Base-by-base conservation (phyloP, 257 asterid genomes). In the Oldenlandia corymbosa region DNA sequence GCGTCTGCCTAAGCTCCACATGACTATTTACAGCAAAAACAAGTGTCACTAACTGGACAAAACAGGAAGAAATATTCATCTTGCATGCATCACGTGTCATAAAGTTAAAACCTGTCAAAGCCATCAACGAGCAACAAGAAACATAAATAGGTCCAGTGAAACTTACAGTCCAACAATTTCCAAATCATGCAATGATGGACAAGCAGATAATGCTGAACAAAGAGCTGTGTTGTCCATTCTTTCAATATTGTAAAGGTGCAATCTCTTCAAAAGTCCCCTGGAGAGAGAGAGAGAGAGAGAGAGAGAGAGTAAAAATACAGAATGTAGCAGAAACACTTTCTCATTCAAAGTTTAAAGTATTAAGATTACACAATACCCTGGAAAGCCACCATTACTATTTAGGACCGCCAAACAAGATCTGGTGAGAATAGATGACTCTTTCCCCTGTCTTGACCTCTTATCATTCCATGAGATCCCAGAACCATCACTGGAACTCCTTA, bases 101-200 rank as follows among this genome's bases (percentile, higher is more conserved):
- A 12, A 4, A 51, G 6, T 23, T 9, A 23, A 4, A 5, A 10
- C 23, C 46, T 10, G 13, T 67, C 34, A 59, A 68, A 50, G 2
- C 21, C 16, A 46, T 18, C 50, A 59, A 24, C 32, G n/a, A 48
- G n/a, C 2, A n/a, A 31, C 42, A 51, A 11, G 55, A 58, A 11
- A 49, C 26, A 46, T 55, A 48, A 10, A 37, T 26, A 26, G 14
- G 49, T 20, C 13, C 13, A 12, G 20, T 47, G 57, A 71, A 41
- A 85, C 97, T 91, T 81, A 91, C 97, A 88, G 89, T 80, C 96
- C 96, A 74, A 86, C 87, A 68, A 91, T 81, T 78, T 76, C 95
- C 30, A 91, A 81, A 80, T 85, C 98, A 62, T 67, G 79, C 72
- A 91, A 66, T 58, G 83, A 74, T 46, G 95, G 85, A 47, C 97